Base-by-base conservation (phyloP, 441 rosid genomes). In the Croton setiger region DNA sequence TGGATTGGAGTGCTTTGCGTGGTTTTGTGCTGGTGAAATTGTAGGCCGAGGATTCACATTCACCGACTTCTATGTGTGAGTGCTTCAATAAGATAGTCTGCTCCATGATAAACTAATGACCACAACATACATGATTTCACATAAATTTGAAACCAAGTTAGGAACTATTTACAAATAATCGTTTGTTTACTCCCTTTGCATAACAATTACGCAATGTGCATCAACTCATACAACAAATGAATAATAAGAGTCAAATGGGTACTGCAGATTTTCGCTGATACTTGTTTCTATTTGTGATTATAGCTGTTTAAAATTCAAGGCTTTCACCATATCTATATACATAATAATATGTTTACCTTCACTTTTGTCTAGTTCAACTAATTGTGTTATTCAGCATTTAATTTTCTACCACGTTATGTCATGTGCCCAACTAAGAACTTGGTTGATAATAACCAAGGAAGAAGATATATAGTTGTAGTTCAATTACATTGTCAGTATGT, bases 21-120 rank as follows among this genome's bases (percentile, higher is more conserved):
- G 96, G 93, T 90, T 61, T 63, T 90, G 96, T 41, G 92, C 88
- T 12, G 96, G 96, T 35, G 93, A 90, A 79, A 88, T 90, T 31
- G 79, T 83, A 31, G 89, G 89, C 45, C 79, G 89, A 71, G 89
- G 89, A 64, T 90, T 88, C 74, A 85, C 96, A 48, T 81, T 86
- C 83, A 85, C 92, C 0, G 94, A 92, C 41, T 88, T 88, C 79
- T 73, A 87, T 74, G 86, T 85, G 69, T 87, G 79, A 87, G 78
- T 33, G 66, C 68, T 43, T 60, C 64, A 18, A 64, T 41, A 45
- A 66, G 66, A 33, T 59, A 51, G 35, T 57, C 58, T 43, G 60
- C 44, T 64, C 20, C 43, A 37, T 37, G 53, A 53, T 36, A 27
- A 55, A 59, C 27, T 9, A 33, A 51, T 21, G 41, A 61, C 54